A percentile compares a stretch with the other conserved stretches of the same genome.
Conservation (phyloP, 495 filamentous ascomycete species). For the Tuber microsphaerosporum region DNA sequence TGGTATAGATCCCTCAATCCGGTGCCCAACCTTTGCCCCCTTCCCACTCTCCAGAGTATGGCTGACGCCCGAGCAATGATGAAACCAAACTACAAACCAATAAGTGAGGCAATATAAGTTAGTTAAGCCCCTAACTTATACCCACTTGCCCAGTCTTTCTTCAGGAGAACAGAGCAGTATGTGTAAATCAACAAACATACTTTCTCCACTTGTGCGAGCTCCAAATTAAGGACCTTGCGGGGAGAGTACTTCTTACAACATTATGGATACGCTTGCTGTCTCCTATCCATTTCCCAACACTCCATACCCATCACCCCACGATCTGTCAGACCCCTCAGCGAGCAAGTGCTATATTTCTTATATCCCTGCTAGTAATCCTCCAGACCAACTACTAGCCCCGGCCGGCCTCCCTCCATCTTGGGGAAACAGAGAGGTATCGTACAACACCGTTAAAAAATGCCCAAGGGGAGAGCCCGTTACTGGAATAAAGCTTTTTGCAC, state of each 20-base stretch:
- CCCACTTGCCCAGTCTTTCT: not conserved
- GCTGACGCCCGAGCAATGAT: not conserved
- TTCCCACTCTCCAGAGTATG: not conserved
- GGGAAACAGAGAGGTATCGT: too few relatives aligned
- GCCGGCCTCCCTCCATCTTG: too few relatives aligned
- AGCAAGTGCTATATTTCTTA: too few relatives aligned
- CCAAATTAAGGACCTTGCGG: not conserved
- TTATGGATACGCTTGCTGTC: not conserved
- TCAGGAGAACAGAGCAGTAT: not conserved
- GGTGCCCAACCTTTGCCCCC: too few relatives aligned
- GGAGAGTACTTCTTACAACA: not conserved
- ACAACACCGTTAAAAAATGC: too few relatives aligned
- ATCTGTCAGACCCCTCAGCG: not conserved
- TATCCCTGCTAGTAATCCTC: too few relatives aligned
- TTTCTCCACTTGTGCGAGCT: not conserved
- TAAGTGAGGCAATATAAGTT: not conserved
- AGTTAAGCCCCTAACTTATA: not conserved
- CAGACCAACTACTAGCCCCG: too few relatives aligned
- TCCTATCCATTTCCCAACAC: not conserved
- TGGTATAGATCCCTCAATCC: not conserved
- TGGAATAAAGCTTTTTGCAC: too few relatives aligned
- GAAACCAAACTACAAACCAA: not conserved
- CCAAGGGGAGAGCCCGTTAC: too few relatives aligned
- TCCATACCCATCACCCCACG: not conserved
- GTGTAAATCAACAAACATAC: not conserved